phyloP scores from a whole-genome alignment of 2,329 filamentous ascomycete species.

The Colletotrichum liaoningense region DNA sequence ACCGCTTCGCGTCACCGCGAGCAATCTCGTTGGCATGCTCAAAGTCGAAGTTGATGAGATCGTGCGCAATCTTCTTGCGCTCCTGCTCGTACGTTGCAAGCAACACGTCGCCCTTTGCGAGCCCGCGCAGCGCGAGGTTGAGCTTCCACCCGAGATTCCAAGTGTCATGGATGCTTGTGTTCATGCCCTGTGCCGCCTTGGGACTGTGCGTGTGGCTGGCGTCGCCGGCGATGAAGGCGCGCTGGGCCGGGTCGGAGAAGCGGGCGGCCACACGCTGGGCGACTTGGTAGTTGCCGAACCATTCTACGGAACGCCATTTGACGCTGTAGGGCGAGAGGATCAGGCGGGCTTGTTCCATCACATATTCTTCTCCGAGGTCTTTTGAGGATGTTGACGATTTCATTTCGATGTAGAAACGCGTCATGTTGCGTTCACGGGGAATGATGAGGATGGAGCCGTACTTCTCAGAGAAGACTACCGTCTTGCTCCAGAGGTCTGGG shows the following conservation, averaged over 20 bases:
- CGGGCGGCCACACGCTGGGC: constrained; percentile 77
- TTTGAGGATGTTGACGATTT: constrained; percentile 50
- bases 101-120: constrained; percentile 59
- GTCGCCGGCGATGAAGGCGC: constrained; percentile 75
- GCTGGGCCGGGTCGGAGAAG: constrained; percentile 70
- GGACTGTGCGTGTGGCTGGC: constrained; percentile 79
- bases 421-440: constrained; percentile 68
- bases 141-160: constrained; percentile 69
- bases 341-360: constrained; percentile 63
- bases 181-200: constrained; percentile 77
- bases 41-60: constrained; percentile 64
- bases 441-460: constrained; percentile 70
- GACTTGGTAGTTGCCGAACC: constrained; percentile 79
- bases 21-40: constrained; percentile 67
- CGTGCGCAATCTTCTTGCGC: constrained; percentile 58
- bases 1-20: constrained; percentile 69
- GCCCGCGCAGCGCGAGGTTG: constrained; percentile 63
- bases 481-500: constrained; percentile 70
- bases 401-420: constrained; percentile 54
- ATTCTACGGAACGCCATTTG: constrained; percentile 69
- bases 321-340: constrained; percentile 57
- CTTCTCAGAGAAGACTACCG: constrained; percentile 63
- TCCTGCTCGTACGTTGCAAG: constrained; percentile 64
- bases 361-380: constrained; percentile 64
- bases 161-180: constrained; percentile 69